Conservation (phyloP, 1,284 basidiomycete species). For the Malassezia pachydermatis region DNA sequence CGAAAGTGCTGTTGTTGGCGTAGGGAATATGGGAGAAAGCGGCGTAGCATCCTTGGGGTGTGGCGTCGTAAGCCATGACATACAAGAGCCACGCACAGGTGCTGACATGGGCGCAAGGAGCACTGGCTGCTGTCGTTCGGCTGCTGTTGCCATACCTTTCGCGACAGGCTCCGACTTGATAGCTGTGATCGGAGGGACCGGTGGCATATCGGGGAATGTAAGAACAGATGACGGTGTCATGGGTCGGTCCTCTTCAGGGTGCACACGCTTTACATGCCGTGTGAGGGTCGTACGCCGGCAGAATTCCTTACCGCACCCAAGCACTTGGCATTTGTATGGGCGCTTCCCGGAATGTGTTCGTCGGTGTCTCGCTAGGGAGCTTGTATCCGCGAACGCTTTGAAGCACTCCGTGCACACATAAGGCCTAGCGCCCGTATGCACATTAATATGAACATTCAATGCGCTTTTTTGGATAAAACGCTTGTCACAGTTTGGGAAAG, state of each 20-base stretch:
- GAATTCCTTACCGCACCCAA: constrained; percentile 37
- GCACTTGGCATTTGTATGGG: constrained; percentile 46
- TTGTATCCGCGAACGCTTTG: constrained; percentile 52
- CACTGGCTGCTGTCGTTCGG: too few species aligned
- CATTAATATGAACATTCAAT: constrained; percentile 69
- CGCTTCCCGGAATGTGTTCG: constrained; percentile 58
- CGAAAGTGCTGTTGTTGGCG: too few species aligned
- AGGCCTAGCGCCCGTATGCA: constrained; percentile 69
- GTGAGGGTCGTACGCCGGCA: constrained; percentile 51
- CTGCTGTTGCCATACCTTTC: too few species aligned
- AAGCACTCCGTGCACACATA: constrained; percentile 62
- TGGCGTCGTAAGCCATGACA: too few species aligned
- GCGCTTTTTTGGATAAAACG: constrained; percentile 52
- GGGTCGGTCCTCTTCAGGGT: constrained; percentile 14
- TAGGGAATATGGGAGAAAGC: too few species aligned
- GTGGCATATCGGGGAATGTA: not conserved
- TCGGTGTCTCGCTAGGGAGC: constrained; percentile 57
- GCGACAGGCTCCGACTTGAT: too few species aligned
- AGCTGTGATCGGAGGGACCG: not conserved
- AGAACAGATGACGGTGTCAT: not conserved
- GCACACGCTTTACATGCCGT: constrained; percentile 49
- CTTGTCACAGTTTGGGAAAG: constrained; percentile 35
- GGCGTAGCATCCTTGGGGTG: too few species aligned
- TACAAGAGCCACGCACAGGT: too few species aligned
- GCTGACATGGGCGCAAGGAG: too few species aligned